Evolutionary conservation across 2,329 filamentous ascomycete species (phyloP), one percentile per base, ranked within the genome.

Genomic region (Trematosphaeria pertusa): DNA sequence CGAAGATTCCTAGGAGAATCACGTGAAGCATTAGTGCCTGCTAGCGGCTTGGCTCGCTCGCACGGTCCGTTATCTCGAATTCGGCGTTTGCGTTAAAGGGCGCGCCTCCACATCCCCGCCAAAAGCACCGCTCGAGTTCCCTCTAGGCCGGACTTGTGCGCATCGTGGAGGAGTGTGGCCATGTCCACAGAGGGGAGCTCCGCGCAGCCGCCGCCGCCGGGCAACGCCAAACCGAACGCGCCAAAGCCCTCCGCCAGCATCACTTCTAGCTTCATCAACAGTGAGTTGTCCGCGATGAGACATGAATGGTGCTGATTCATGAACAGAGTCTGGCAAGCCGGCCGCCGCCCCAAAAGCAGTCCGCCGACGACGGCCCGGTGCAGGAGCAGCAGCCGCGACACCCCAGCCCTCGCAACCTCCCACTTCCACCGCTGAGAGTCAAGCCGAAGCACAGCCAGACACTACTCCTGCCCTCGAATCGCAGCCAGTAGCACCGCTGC

Each of bases 291-390:
- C 21, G 18, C 20, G 34, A 18, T 15, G 30, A 31, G 33, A 48
- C 52, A 45, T 46, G 36, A 47, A 46, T 50, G 44, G 15, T 37
- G 46, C 59, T 62, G 47, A 62, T 35, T 8, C 42, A 17, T 47
- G 21, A 19, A 2, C 36, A 65, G 62, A 70, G 69, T 72, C 74
- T 14, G 73, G 73, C 62, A 78, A 75, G 58, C 77, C 75, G 58
- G 73, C 78, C 48, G 74, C 78, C 48, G 75, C 74, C 4, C 78
- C 78, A 8, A 50, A 50, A 31, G 80, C 79, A 55, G 74, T 70
- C 37, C 67, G 72, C 21, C 69, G 70, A 31, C 73, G 77, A 39
- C 69, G 76, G 21, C 73, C 76, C 38, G 66, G 63, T 34, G 68
- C 67, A 18, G 62, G 65, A 6, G 49, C 63, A 17, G 45, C 56